Conservation (phyloP, 2,329 filamentous ascomycete species). For the Davidsoniella virescens region DNA sequence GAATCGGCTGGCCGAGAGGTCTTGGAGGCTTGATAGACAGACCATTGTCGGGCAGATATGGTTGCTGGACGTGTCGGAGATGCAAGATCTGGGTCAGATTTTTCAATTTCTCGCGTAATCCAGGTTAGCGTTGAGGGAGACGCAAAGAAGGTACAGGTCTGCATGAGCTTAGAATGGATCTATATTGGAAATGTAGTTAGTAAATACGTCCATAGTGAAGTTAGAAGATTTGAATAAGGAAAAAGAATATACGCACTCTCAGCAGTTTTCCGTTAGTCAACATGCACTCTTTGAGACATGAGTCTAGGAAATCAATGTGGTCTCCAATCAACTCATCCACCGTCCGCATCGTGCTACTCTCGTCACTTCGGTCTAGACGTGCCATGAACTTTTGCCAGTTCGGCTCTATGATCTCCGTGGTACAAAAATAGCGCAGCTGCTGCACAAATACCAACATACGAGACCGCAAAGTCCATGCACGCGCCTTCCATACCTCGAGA, state of each 20-base stretch:
- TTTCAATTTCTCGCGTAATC: slow-evolving; percentile 69
- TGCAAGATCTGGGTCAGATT: slow-evolving; percentile 64
- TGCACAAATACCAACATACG: slow-evolving; percentile 96
- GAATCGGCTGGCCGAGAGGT: slow-evolving; percentile 24
- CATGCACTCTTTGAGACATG: slow-evolving; percentile 98
- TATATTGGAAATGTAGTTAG: slow-evolving; percentile 21
- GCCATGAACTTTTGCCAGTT: slow-evolving; percentile 93
- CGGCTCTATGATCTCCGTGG: slow-evolving; percentile 89
- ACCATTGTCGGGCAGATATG: slow-evolving; percentile 47
- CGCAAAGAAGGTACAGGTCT: slow-evolving; percentile 87
- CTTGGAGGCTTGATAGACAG: slow-evolving; percentile 35
- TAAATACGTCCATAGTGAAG: neutral
- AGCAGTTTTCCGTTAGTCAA: slow-evolving; percentile 90
- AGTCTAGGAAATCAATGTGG: slow-evolving; percentile 94
- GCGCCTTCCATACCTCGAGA: slow-evolving; percentile 82
- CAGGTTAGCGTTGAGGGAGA: slow-evolving; percentile 59
- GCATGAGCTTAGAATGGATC: slow-evolving; percentile 96
- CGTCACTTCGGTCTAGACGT: slow-evolving; percentile 50
- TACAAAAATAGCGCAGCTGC: slow-evolving; percentile 92
- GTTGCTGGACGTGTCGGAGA: slow-evolving; percentile 37
- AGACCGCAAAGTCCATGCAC: slow-evolving; percentile 79
- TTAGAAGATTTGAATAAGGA: neutral
- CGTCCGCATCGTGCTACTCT: slow-evolving; percentile 37
- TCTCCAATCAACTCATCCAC: slow-evolving; percentile 98
- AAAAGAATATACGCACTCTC: slow-evolving; percentile 40